Percentiles rank a stretch among this genome's conserved stretches.
Evolutionary conservation across 2,329 filamentous ascomycete species (phyloP).

Genomic region (Berkeleyomyces rouxiae): DNA sequence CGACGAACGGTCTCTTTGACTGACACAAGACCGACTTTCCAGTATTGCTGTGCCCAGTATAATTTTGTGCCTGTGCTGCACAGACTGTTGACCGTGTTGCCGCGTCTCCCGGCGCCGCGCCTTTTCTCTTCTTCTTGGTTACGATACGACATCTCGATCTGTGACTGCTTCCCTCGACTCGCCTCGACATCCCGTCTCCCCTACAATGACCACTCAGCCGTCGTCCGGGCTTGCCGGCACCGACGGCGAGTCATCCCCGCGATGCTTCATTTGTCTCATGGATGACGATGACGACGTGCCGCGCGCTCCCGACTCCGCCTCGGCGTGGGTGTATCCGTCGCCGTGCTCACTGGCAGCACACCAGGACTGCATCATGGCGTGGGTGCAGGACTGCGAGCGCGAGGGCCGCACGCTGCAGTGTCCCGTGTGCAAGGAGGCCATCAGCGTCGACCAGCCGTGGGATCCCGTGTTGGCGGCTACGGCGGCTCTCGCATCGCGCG

Average conservation of each 20-base stretch:
- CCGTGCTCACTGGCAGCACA: slow-evolving; percentile 83
- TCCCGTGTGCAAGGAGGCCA: slow-evolving; percentile 75
- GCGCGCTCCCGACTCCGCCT: slow-evolving; percentile 22
- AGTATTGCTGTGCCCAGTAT: no score
- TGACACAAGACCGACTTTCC: no score
- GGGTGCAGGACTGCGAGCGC: slow-evolving; percentile 77
- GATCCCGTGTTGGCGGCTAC: slow-evolving; percentile 55
- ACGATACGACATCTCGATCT: background rate
- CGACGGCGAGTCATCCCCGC: slow-evolving; percentile 15
- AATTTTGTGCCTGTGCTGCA: no score
- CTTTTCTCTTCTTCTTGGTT: background rate
- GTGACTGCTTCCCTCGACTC: background rate
- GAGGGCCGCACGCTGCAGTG: slow-evolving; percentile 54
- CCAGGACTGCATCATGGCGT: slow-evolving; percentile 75
- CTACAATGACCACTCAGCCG: background rate
- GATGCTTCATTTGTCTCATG: slow-evolving; percentile 48
- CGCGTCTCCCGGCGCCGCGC: background rate
- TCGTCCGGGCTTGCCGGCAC: background rate
- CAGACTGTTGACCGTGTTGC: background rate
- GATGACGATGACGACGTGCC: slow-evolving; percentile 31
- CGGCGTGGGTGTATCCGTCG: slow-evolving; percentile 71
- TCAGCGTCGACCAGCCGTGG: slow-evolving; percentile 56
- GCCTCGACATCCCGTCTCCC: background rate
- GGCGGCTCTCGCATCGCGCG: slow-evolving; percentile 37
- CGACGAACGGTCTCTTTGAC: no score